These are phyloP conservation scores for Nicotiana paniculata DNA, from an alignment of 257 asterid genomes.

Conservation along the genomic window DNA sequence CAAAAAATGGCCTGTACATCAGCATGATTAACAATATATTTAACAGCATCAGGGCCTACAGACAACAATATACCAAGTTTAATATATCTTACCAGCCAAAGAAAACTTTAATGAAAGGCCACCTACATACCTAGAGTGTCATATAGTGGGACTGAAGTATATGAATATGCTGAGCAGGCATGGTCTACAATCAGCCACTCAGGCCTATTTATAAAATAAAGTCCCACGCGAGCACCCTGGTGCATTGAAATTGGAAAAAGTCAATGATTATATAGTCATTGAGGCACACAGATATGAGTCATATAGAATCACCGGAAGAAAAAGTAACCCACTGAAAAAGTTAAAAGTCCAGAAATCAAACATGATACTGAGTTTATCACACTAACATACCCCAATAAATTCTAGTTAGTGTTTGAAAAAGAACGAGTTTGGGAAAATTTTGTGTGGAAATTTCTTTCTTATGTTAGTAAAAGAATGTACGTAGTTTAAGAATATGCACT, in stretches of 20 bases:
- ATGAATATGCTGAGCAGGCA: conserved; percentile 91
- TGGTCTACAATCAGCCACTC: conserved; percentile 94
- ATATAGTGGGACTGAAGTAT: conserved; percentile 83
- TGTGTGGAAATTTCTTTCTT: neutral
- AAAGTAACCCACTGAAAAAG: neutral
- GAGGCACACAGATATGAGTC: neutral
- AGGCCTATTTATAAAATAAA: conserved; percentile 83
- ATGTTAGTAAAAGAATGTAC: neutral
- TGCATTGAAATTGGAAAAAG: conserved; percentile 8
- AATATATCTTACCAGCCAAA: conserved; percentile 16
- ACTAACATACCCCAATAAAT: neutral
- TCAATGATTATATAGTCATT: neutral
- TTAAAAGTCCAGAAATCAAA: neutral
- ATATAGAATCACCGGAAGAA: neutral
- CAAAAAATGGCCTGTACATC: conserved; percentile 75
- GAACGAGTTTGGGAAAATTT: neutral
- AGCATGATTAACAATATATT: conserved; percentile 79
- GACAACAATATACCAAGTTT: conserved; percentile 8
- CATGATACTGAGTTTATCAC: neutral
- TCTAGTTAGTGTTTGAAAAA: neutral
- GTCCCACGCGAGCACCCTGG: conserved; percentile 88
- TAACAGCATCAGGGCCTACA: conserved; percentile 97
- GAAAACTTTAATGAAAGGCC: conserved; percentile 20
- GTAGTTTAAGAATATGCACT: neutral
- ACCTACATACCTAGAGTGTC: conserved; percentile 89